Evolutionary conservation across 805 yeast genomes (phyloP), one percentile per base, ranked within the genome.

Genomic region (Yarrowia sp.): DNA sequence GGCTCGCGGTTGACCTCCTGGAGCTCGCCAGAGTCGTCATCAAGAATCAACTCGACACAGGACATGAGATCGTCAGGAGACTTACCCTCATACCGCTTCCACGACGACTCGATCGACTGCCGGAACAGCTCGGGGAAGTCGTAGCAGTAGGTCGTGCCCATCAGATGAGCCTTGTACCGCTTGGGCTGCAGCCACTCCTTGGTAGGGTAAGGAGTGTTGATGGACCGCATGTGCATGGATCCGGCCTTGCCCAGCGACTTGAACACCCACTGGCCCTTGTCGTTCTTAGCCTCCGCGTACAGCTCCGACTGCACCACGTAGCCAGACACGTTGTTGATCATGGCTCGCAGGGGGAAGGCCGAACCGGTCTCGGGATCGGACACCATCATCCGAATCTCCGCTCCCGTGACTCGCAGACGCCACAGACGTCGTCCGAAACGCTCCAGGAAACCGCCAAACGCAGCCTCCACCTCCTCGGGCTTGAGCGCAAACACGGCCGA

Each of bases 71-170:
- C 94, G 65, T 86, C 90, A 42, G 92, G 92, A 65, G 84, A 73
- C 62, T 66, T 64, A 25, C 51, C 46, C 36, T 62, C 66, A 13
- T 67, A 64, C 65, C 82, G 82, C 74, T 86, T 86, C 99, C 99
- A 94, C 75, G 85, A 87, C 19, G 92, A 80, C 62, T 84, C 75
- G 36, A 89, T 81, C 36, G 97, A 96, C 78, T 94, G 97, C 71
- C 92, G 89, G 87, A 96, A 94, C 71, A 94, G 79, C 74, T 94
- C 99, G 60, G 99, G 99, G 94, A 94, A 96, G 76, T 94, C 99
- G 72, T 96, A 94, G 56, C 90, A 97, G 72, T 90, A 94, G 10
- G 99, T 92, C 18, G 99, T 94, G 66, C 99, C 99, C 92, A 94
- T 88, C 70, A 90, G 81, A 76, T 94, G 98, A 56, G 99, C 99